These are phyloP conservation scores for Simplicillium sp. DNA, from an alignment of 2,329 filamentous ascomycete genomes.

Conservation along the genomic window DNA sequence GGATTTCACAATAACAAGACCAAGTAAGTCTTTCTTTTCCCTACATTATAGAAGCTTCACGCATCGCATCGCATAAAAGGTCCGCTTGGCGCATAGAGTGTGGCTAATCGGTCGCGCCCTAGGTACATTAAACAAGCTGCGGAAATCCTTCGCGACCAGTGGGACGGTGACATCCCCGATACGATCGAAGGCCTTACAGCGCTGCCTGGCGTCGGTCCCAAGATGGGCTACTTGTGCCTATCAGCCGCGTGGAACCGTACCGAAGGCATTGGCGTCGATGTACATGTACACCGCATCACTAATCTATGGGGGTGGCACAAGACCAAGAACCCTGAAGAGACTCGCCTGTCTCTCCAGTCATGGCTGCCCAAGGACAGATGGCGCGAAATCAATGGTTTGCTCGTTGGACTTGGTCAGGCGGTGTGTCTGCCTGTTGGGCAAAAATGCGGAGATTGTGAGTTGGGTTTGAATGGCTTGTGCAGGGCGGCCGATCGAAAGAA, in stretches of 20 bases:
- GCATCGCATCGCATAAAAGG: too few species aligned
- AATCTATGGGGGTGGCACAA: slow-evolving; percentile 91
- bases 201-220: slow-evolving; percentile 82
- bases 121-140: slow-evolving; percentile 65
- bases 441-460: slow-evolving; percentile 76
- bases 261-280: slow-evolving; percentile 82
- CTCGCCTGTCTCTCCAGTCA: slow-evolving; percentile 60
- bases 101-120: background rate
- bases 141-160: slow-evolving; percentile 60
- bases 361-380: slow-evolving; percentile 82
- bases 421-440: slow-evolving; percentile 73
- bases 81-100: background rate
- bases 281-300: slow-evolving; percentile 90
- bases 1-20: slow-evolving; percentile 96
- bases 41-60: background rate
- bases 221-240: slow-evolving; percentile 89
- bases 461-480: slow-evolving; percentile 70
- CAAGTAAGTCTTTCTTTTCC: slow-evolving; percentile 35
- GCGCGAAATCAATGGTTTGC: slow-evolving; percentile 85
- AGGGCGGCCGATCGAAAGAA: slow-evolving; percentile 58
- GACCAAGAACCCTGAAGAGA: slow-evolving; percentile 75
- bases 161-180: slow-evolving; percentile 67
- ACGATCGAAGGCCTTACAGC: slow-evolving; percentile 66
- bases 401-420: slow-evolving; percentile 83
- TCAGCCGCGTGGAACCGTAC: slow-evolving; percentile 57